Evolutionary conservation across 2,329 filamentous ascomycete genomes (phyloP), one percentile per base, ranked within the genome.

Genomic region (Parasarocladium wereldwijsianum): DNA sequence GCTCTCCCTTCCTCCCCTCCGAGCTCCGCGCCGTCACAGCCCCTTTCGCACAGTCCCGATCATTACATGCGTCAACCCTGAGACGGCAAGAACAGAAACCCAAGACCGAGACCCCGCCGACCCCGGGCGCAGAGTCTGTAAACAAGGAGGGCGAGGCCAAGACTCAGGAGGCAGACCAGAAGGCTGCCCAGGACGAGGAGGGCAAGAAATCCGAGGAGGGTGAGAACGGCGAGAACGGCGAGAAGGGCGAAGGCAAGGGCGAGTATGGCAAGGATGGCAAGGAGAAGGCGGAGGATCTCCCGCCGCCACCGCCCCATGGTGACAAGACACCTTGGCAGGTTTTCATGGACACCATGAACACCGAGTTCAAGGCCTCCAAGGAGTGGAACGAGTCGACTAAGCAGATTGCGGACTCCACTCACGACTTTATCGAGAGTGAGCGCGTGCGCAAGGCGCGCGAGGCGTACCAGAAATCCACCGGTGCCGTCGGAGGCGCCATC

Each of bases 361-460:
- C 66, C 34, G 90, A 98, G 57, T 93, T 98, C 59, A 85, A 94
- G 55, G 81, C 84, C 31, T 96, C 86, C 11, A 93, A 96, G 51
- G 90, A 98, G 54, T 98, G 90, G 90, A 93, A 98, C 48, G 90
- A 98, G 50, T 93, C 84, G 24, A 98, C 87, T 24, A 96, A 98
- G 61, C 83, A 90, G 40, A 70, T 98, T 24, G 81, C 83, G 12
- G 83, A 82, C 28, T 82, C 80, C 5, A 84, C 87, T 12, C 79
- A 93, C 48, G 76, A 94, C 45, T 90, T 98, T 49, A 77, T 77
- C 18, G 87, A 96, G 58, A 94, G 85, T 47, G 86, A 94, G 48
- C 81, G 78, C 12, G 82, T 98, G 11, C 78, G 84, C 47, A 74
- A 75, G 43, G 90, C 87, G 17, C 74, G 81, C 40, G 76, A 84